Evolutionary conservation across 2,329 filamentous ascomycete species (phyloP).

Genomic region (Epichloe uncinata): DNA sequence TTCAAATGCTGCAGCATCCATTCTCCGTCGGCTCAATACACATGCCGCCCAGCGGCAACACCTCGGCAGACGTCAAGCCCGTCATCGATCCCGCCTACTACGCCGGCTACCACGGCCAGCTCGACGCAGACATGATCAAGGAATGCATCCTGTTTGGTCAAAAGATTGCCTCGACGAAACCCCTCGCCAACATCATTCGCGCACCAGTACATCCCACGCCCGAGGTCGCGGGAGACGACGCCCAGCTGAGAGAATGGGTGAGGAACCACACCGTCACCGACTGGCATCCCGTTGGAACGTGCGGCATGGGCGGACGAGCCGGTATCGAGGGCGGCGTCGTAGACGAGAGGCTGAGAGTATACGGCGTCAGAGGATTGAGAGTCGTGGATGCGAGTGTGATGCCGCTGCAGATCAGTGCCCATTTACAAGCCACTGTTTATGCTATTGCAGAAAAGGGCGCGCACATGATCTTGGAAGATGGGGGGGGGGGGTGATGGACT

Average conservation of each 20-base stretch:
- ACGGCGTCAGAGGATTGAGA: slow-evolving; percentile 12
- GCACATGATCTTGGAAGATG: slow-evolving; percentile 17
- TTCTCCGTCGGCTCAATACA: slow-evolving; percentile 36
- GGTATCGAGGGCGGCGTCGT: slow-evolving; percentile 19
- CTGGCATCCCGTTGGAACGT: slow-evolving; percentile 28
- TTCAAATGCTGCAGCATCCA: slow-evolving; percentile 38
- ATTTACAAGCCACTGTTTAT: slow-evolving; percentile 17
- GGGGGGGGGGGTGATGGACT: background rate
- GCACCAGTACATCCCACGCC: slow-evolving; percentile 13
- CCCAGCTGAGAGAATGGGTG: slow-evolving; percentile 14
- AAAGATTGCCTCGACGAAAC: slow-evolving; percentile 23
- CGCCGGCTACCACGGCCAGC: slow-evolving; percentile 20
- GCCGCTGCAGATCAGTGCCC: slow-evolving; percentile 15
- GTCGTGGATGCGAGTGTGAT: slow-evolving; percentile 15
- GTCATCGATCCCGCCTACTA: slow-evolving; percentile 31
- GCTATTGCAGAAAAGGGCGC: slow-evolving; percentile 21
- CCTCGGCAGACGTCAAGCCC: slow-evolving; percentile 15
- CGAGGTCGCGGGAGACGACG: slow-evolving; percentile 8
- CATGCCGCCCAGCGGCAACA: slow-evolving; percentile 16
- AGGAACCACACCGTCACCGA: slow-evolving; percentile 17
- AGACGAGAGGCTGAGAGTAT: slow-evolving; percentile 13
- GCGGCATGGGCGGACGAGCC: slow-evolving; percentile 18
- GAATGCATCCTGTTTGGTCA: slow-evolving; percentile 25
- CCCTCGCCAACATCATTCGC: slow-evolving; percentile 25
- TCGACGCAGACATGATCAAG: slow-evolving; percentile 31